Evolutionary conservation across 768 basidiomycete species (phyloP).

Genomic region (Termitomyces titanicus): DNA sequence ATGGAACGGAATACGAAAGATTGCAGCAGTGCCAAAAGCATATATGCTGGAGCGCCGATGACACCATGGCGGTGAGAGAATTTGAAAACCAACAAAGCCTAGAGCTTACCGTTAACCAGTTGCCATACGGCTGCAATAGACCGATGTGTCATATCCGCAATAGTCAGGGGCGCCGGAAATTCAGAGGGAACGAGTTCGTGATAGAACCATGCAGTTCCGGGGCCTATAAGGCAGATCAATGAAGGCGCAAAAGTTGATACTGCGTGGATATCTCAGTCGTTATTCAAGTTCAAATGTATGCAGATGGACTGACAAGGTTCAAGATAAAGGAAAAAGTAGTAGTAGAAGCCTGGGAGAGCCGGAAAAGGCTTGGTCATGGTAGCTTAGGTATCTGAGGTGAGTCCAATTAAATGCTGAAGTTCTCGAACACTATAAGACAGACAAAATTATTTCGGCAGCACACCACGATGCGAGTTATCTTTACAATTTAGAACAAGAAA

Average conservation of each 20-base stretch:
- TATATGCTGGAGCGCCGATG: conserved; percentile 25
- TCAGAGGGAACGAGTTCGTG: conserved; percentile 55
- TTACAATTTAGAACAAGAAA: no score
- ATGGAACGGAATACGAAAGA: conserved; percentile 66
- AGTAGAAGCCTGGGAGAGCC: conserved; percentile 62
- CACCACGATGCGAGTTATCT: no score
- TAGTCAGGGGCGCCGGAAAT: conserved; percentile 23
- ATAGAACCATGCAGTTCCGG: conserved; percentile 66
- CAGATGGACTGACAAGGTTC: conserved; percentile 50
- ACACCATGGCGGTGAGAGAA: conserved; percentile 1
- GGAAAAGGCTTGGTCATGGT: conserved; percentile 34
- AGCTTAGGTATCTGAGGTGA: no score
- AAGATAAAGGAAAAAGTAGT: conserved; percentile 57
- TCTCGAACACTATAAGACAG: neutral
- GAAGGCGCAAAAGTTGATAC: conserved; percentile 35
- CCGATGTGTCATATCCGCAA: conserved; percentile 51
- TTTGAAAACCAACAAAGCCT: neutral
- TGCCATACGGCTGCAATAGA: conserved; percentile 66
- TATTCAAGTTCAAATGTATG: neutral
- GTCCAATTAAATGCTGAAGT: no score
- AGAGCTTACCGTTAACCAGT: conserved; percentile 55
- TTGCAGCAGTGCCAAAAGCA: conserved; percentile 49
- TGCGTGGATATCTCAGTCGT: conserved; percentile 7
- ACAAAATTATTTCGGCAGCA: no score
- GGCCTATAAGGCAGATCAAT: conserved; percentile 45